Base-by-base conservation (phyloP, 2,329 filamentous ascomycete genomes). In the Claviceps maximensis region DNA sequence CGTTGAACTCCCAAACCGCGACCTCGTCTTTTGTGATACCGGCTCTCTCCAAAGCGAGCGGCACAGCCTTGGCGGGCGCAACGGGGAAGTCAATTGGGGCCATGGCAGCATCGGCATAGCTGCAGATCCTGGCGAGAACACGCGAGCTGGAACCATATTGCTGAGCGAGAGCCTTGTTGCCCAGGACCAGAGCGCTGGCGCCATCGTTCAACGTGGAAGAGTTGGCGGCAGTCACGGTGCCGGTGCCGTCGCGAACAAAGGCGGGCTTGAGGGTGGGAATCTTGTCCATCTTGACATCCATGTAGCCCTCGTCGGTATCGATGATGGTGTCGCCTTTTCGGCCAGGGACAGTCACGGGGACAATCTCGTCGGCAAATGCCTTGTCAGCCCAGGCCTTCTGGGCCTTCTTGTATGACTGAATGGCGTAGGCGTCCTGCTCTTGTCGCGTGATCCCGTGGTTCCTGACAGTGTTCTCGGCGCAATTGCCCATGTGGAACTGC, bases 401-500 rank as follows among this genome's bases (percentile, higher is more conserved):
- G 9, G 91, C 88, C 53, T 90, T 84, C 71, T 89, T 80, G 70
- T 96, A 98, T 4, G 86, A 93, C 67, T 82, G 78, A 56, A 96
- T 89, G 15, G 93, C 88, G 65, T 94, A 97, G 58, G 85, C 78
- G 63, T 98, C 93, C 72, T 98, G 93, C 66, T 87, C 82, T 69
- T 96, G 82, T 15, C 93, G 77, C 9, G 85, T 84, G 57, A 98
- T 79, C 1, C 78, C 73, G 69, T 88, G 79, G 62, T 90, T 91
- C 76, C 95, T 95, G 48, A 87, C 93, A 1, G 91, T 96, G 60
- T 85, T 88, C 73, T 98, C 93, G 17, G 90, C 90, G 66, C 93
- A 98, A 61, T 93, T 89, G 45, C 93, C 93, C 93, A 98, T 98
- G 71, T 97, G 93, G 63, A 96, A 86, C 66, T 95, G 81, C 67